Evolutionary conservation across 768 basidiomycete species (phyloP), one percentile per base, ranked within the genome.

Genomic region (Cyathus striatus): DNA sequence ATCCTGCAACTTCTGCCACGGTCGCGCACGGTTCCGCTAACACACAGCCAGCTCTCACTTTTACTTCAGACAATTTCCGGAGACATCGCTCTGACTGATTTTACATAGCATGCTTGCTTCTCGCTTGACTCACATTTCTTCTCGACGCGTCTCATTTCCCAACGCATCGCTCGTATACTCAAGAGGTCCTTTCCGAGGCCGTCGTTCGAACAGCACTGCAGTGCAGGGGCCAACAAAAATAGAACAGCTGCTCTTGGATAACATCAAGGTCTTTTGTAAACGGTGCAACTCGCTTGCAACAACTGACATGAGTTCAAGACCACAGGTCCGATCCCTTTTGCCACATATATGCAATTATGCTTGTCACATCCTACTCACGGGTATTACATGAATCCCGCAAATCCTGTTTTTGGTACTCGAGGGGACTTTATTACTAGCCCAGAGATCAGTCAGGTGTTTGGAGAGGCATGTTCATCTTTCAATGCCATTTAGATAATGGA

Each of bases 371-470:
- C 94, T 1, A 85, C 78, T 0, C 70, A 90, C 42, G 96, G 96
- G 1, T 99, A 98, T 65, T 98, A 98, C 68, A 90, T 86, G 70
- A 85, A 81, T 26, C 63, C 77, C 0, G 54, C 70, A 12, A 73
- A 88, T 44, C 72, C 79, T 33, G 84, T 98, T 2, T 90, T 99
- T 54, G 96, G 96, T 10, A 49, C 78, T 0, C 70, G 73, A 32
- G 96, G 96, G 4, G 96, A 99, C 68, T 99, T 98, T 56, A 86
- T 88, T 17, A 99, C 96, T 9, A 92, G 88, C 52, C 96, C 95
- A 2, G 96, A 99, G 61, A 97, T 99, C 41, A 89, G 81, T 53
- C 93, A 97, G 59, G 79, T 90, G 1, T 98, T 98, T 59, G 96
- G 96, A 46, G 95, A 99, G 81, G 95, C 93, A 57, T 49, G 78